Percentiles rank a stretch among this genome's conserved stretches.
These are phyloP conservation scores for Thelonectria olida DNA, from an alignment of 2,329 filamentous ascomycete genomes.

Conservation along the genomic window DNA sequence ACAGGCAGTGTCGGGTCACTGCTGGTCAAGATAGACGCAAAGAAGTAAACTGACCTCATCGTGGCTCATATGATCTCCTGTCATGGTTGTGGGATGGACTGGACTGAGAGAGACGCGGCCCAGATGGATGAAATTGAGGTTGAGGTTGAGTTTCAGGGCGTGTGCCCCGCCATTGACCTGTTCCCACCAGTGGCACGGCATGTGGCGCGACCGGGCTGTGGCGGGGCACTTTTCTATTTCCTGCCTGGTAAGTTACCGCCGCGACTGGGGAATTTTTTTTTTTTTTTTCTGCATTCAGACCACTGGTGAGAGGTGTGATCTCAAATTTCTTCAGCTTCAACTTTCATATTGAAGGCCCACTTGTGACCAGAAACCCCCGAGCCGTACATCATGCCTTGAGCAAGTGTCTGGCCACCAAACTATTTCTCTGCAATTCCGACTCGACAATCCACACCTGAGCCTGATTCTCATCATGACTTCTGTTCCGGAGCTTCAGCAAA, in stretches of 20 bases:
- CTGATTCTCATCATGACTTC: conserved; percentile 29
- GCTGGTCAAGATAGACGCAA: not conserved
- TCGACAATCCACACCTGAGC: not conserved
- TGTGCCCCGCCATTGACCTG: conserved; percentile 35
- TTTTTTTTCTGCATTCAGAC: conserved; percentile 1
- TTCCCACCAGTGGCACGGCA: conserved; percentile 10
- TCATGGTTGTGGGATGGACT: conserved; percentile 29
- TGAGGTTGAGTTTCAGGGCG: conserved; percentile 26
- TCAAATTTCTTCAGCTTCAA: not conserved
- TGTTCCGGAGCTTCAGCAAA: conserved; percentile 47
- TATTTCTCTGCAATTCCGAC: not conserved
- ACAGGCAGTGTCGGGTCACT: not conserved
- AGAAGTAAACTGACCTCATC: conserved; percentile 35
- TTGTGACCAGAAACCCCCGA: too few relatives aligned
- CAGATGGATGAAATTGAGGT: conserved; percentile 25
- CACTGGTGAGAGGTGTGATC: not conserved
- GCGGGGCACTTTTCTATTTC: conserved; percentile 4
- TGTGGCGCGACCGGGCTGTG: conserved; percentile 22
- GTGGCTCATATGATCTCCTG: conserved; percentile 35
- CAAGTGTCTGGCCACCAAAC: not conserved
- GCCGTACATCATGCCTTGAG: too few relatives aligned
- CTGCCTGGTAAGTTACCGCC: conserved; percentile 11
- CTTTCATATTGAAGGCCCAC: not conserved
- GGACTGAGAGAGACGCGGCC: conserved; percentile 1
- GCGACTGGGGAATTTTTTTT: conserved; percentile 4